Evolutionary conservation across 768 basidiomycete species (phyloP).

Genomic region (Leccinum truebloodii): DNA sequence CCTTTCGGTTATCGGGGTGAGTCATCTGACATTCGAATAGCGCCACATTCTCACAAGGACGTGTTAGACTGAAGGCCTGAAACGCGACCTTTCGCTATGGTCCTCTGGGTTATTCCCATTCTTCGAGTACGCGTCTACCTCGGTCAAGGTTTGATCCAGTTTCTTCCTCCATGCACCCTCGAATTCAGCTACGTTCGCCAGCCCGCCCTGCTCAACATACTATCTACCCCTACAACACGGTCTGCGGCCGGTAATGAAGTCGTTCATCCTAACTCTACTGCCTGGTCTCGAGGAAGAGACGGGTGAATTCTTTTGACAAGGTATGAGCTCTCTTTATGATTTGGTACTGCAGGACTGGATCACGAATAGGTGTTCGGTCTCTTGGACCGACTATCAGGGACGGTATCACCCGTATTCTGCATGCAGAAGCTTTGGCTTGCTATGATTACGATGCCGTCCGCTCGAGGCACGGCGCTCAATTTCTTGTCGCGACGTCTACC

Average conservation of each 20-base stretch:
- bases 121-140: slow-evolving; percentile 99
- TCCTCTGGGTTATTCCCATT: slow-evolving; percentile 74
- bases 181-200: slow-evolving; percentile 30
- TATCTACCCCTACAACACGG: slow-evolving; percentile 84
- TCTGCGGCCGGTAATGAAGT: slow-evolving; percentile 91
- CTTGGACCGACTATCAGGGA: slow-evolving; percentile 78
- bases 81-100: slow-evolving; percentile 88
- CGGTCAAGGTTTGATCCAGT: slow-evolving; percentile 70
- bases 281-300: slow-evolving; percentile 98
- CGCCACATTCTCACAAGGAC: slow-evolving; percentile 10
- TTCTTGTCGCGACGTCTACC: slow-evolving; percentile 84
- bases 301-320: slow-evolving; percentile 93
- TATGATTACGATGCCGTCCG: slow-evolving; percentile 82
- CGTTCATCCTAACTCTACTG: slow-evolving; percentile 88
- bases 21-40: slow-evolving; percentile 30
- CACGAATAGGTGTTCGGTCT: slow-evolving; percentile 67
- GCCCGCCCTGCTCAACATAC: slow-evolving; percentile 82
- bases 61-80: slow-evolving; percentile 78
- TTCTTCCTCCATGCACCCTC: slow-evolving; percentile 4
- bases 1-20: slow-evolving; percentile 84
- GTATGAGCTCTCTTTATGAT: slow-evolving; percentile 32
- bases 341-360: slow-evolving; percentile 12
- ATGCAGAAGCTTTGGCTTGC: slow-evolving; percentile 94
- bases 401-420: slow-evolving; percentile 87
- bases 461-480: slow-evolving; percentile 84